phyloP scores from a whole-genome alignment of 352 stramenopile genomes.

The Peronosclerospora sorghi region DNA sequence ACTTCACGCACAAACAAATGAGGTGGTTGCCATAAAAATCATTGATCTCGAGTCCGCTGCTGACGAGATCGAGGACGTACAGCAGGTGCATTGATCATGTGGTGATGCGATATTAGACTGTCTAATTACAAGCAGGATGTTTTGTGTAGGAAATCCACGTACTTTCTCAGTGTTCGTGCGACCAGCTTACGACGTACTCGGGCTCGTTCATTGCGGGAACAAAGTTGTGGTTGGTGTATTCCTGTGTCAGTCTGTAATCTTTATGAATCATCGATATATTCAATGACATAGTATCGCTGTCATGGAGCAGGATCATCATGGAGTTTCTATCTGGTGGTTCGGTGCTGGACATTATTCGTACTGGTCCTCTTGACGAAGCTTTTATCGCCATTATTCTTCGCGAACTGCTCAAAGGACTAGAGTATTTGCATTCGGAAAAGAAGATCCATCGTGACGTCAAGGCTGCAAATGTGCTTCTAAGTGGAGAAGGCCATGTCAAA shows the following conservation, averaged over 20 bases:
- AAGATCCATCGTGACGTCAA: conserved; percentile 84
- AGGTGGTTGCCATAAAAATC: conserved; percentile 77
- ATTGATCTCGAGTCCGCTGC: conserved; percentile 75
- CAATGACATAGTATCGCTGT: not conserved
- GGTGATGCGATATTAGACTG: not conserved
- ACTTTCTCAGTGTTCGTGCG: conserved; percentile 81
- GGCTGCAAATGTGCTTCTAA: conserved; percentile 72
- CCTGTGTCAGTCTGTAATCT: not conserved
- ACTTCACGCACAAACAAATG: conserved; percentile 50
- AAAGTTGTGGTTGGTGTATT: conserved; percentile 50
- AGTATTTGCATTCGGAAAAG: conserved; percentile 73
- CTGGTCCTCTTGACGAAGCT: conserved; percentile 58
- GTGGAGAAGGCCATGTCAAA: conserved; percentile 69
- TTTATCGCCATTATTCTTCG: conserved; percentile 80
- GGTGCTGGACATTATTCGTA: conserved; percentile 82
- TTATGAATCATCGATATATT: not conserved
- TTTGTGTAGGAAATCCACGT: conserved; percentile 75
- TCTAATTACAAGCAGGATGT: not conserved
- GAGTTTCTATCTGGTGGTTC: conserved; percentile 88
- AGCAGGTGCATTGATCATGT: conserved; percentile 32
- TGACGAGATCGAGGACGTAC: conserved; percentile 81
- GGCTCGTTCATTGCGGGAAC: conserved; percentile 77
- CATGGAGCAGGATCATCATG: conserved; percentile 85
- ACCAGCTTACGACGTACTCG: conserved; percentile 85
- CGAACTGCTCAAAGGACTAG: conserved; percentile 65